Evolutionary conservation across 768 basidiomycete species (phyloP).

Genomic region (Tylopilus rubrobrunneus): DNA sequence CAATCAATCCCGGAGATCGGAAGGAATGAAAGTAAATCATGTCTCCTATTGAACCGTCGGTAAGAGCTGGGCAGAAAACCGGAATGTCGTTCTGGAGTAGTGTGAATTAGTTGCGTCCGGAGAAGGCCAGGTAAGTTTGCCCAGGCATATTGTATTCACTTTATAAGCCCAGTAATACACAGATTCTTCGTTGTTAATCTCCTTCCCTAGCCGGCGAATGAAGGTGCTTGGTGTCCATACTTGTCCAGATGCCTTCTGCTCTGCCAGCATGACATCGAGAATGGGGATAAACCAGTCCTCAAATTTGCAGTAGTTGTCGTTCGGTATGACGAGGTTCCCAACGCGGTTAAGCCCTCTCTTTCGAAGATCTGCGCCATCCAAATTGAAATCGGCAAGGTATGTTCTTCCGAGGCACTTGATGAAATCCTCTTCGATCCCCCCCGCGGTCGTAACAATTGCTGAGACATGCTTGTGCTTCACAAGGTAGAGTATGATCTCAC

Average conservation of each 20-base stretch:
- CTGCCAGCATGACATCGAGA: slow-evolving; percentile 82
- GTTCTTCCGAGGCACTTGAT: slow-evolving; percentile 99
- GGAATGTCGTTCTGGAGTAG: slow-evolving; percentile 87
- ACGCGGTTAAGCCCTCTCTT: slow-evolving; percentile 94
- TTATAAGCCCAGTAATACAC: slow-evolving; percentile 99
- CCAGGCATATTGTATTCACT: slow-evolving; percentile 50
- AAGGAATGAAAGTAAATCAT: slow-evolving; percentile 99
- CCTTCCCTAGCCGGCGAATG: slow-evolving; percentile 90
- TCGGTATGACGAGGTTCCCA: slow-evolving; percentile 93
- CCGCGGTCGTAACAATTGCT: slow-evolving; percentile 93
- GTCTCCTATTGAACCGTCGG: slow-evolving; percentile 97
- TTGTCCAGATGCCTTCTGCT: slow-evolving; percentile 67
- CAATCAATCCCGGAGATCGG: slow-evolving; percentile 72
- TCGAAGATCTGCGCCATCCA: slow-evolving; percentile 86
- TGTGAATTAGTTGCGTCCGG: slow-evolving; percentile 23
- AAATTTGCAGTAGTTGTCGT: slow-evolving; percentile 98
- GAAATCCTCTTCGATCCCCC: slow-evolving; percentile 98
- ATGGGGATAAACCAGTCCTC: slow-evolving; percentile 99
- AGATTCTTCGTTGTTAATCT: slow-evolving; percentile 95
- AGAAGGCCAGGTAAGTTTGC: slow-evolving; percentile 9
- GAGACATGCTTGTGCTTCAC: slow-evolving; percentile 90
- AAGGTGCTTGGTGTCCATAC: slow-evolving; percentile 95
- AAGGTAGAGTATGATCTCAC: slow-evolving; percentile 88
- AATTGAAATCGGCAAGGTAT: slow-evolving; percentile 88
- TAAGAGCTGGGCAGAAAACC: slow-evolving; percentile 96